These are phyloP conservation scores for Penicillium subrubescens DNA, from an alignment of 495 filamentous ascomycete species.

Conservation along the genomic window DNA sequence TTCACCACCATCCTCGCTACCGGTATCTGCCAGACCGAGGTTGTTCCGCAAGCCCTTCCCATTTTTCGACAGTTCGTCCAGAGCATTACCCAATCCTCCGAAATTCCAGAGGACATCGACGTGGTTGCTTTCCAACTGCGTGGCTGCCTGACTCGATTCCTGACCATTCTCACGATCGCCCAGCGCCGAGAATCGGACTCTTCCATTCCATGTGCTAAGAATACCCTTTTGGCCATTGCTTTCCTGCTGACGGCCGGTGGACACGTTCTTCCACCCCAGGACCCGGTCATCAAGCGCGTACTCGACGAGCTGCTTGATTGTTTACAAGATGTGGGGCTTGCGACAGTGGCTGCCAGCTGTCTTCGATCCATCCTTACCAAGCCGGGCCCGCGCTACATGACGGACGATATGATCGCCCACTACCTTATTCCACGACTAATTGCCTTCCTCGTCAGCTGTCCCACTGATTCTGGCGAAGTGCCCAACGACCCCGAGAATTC, in stretches of 20 bases:
- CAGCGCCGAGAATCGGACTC: slow-evolving; percentile 82
- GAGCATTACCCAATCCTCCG: slow-evolving; percentile 59
- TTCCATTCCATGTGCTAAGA: slow-evolving; percentile 86
- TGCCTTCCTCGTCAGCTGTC: slow-evolving; percentile 67
- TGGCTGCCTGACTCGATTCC: slow-evolving; percentile 75
- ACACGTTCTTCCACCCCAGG: slow-evolving; percentile 68
- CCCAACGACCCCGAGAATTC: slow-evolving; percentile 73
- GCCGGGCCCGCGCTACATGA: slow-evolving; percentile 59
- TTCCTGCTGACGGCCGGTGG: slow-evolving; percentile 83
- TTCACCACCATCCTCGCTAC: slow-evolving; percentile 92
- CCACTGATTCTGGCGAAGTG: slow-evolving; percentile 52
- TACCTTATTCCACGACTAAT: slow-evolving; percentile 77
- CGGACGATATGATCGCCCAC: slow-evolving; percentile 72
- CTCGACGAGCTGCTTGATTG: slow-evolving; percentile 82
- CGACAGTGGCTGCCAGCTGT: slow-evolving; percentile 87
- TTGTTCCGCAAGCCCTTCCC: slow-evolving; percentile 88
- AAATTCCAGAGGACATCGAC: slow-evolving; percentile 33
- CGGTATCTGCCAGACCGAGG: slow-evolving; percentile 77
- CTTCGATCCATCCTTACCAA: slow-evolving; percentile 80
- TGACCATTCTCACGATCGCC: slow-evolving; percentile 77
- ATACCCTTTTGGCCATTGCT: slow-evolving; percentile 82
- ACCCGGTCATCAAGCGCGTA: slow-evolving; percentile 68
- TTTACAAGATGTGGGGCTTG: slow-evolving; percentile 73
- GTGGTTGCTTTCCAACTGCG: slow-evolving; percentile 59
- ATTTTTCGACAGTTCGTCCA: slow-evolving; percentile 90